These are phyloP conservation scores for Colletotrichum orchidophilum DNA, from an alignment of 2,329 filamentous ascomycete species.

Conservation along the genomic window DNA sequence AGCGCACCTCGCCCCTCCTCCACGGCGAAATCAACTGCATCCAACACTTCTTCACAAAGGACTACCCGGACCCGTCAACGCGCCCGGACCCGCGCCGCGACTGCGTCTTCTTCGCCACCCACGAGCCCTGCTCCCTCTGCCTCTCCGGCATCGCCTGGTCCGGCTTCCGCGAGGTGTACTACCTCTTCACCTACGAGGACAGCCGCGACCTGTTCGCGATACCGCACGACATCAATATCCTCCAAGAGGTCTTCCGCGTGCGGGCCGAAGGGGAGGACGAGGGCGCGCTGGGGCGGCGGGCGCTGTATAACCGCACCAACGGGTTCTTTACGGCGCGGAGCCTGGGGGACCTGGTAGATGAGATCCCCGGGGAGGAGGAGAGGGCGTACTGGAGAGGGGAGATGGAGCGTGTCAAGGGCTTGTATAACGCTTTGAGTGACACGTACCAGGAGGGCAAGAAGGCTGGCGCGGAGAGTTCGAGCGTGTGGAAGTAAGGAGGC, in stretches of 20 bases:
- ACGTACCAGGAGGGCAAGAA: slow-evolving; percentile 60
- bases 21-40: slow-evolving; percentile 71
- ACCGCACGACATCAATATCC: slow-evolving; percentile 66
- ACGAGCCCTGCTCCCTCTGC: slow-evolving; percentile 68
- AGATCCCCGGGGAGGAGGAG: slow-evolving; percentile 47
- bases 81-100: slow-evolving; percentile 52
- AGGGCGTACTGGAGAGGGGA: slow-evolving; percentile 47
- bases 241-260: slow-evolving; percentile 64
- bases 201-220: slow-evolving; percentile 64
- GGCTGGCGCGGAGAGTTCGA: slow-evolving; percentile 52
- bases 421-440: slow-evolving; percentile 57
- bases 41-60: slow-evolving; percentile 61
- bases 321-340: slow-evolving; percentile 62
- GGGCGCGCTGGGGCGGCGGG: slow-evolving; percentile 47
- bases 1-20: slow-evolving; percentile 61
- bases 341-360: slow-evolving; percentile 50
- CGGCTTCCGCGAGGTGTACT: slow-evolving; percentile 65
- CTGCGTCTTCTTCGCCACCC: slow-evolving; percentile 67
- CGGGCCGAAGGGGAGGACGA: slow-evolving; percentile 48
- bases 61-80: slow-evolving; percentile 44
- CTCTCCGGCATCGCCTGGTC: slow-evolving; percentile 67
- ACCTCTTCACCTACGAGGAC: slow-evolving; percentile 68
- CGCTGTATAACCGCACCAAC: slow-evolving; percentile 64
- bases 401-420: slow-evolving; percentile 56
- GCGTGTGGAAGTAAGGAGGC: slow-evolving; percentile 55